Conservation (phyloP, 805 yeast genomes). For the Priceomyces medius region DNA sequence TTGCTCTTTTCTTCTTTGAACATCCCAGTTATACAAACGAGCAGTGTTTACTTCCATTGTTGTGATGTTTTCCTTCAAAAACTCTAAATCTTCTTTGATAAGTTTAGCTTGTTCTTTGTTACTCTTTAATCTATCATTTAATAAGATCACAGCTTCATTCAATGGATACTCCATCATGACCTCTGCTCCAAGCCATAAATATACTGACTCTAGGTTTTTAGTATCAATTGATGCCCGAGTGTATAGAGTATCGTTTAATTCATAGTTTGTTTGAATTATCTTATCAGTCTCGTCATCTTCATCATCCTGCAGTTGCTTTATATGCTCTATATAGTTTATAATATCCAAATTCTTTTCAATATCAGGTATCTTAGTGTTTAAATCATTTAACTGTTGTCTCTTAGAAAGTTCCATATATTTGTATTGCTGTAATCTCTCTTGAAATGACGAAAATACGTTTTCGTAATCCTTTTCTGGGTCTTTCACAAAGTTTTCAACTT, state of each 20-base stretch:
- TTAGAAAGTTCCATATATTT: conserved; percentile 76
- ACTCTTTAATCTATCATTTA: conserved; percentile 58
- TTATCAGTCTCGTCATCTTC: conserved; percentile 20
- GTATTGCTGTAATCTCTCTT: conserved; percentile 85
- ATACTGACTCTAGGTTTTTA: conserved; percentile 57
- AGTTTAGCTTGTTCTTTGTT: conserved; percentile 58
- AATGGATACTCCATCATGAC: conserved; percentile 94
- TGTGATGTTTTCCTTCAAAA: conserved; percentile 82
- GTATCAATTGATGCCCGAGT: conserved; percentile 74
- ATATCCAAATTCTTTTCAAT: conserved; percentile 79
- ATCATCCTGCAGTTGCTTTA: conserved; percentile 36
- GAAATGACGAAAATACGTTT: conserved; percentile 67
- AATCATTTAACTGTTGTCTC: conserved; percentile 47
- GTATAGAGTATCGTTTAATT: conserved; percentile 88
- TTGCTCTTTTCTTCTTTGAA: conserved; percentile 60
- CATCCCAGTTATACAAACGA: conserved; percentile 85
- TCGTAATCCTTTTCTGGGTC: conserved; percentile 65
- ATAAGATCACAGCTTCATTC: conserved; percentile 77
- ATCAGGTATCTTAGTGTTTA: conserved; percentile 83
- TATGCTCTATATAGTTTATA: conserved; percentile 57
- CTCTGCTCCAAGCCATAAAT: conserved; percentile 97
- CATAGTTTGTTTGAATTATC: conserved; percentile 71
- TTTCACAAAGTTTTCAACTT: conserved; percentile 72
- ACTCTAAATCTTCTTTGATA: conserved; percentile 83
- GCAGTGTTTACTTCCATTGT: conserved; percentile 98